Base-by-base conservation (phyloP, 495 filamentous ascomycete genomes). In the Geoglossum glabrum region DNA sequence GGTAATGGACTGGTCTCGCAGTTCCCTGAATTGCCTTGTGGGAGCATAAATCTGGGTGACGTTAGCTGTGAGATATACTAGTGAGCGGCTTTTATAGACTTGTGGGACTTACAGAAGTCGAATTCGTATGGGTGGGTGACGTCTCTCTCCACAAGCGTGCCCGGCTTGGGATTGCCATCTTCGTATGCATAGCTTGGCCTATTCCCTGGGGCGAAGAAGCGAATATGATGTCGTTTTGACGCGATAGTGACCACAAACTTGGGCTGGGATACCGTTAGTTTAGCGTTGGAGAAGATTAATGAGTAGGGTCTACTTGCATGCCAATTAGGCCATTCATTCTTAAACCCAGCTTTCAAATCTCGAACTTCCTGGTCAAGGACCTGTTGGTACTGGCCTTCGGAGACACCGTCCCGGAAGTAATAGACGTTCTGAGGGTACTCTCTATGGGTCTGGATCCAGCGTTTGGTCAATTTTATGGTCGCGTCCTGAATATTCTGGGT, bases 351-450 rank as follows among this genome's bases (percentile, higher is more conserved):
- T 64, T 81, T 81, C 66, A 98, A 82, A 58, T 81, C 73, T 0
- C 68, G 62, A 6, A 95, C 75, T 66, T 97, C 93, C n/a, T 77
- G 67, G 0, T 84, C 67, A 1, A 97, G 70, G 15, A 97, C 79
- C 15, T 86, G 77, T 1, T 73, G 62, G 60, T 85, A 95, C 68
- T 96, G 84, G 0, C 85, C 86, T 58, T 92, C 86, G 0, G 85
- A 89, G 5, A 96, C 87, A 64, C 92, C 92, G 63, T 98, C 92
- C 19, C 92, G 90, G 72, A 96, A 84, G 68, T 95, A 97, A 66
- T 93, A 86, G 56, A 98, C 74, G 34, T 87, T 76, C 38, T 76
- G 52, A 0, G 88, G 87, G 4, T 68, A 59, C 1, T 62, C 56
- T 17, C 73, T 73, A 47, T 82, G 71, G n/a, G 72, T 77, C 0